Conservation (phyloP, 352 stramenopile genomes). For the Globisporangium radiosum region DNA sequence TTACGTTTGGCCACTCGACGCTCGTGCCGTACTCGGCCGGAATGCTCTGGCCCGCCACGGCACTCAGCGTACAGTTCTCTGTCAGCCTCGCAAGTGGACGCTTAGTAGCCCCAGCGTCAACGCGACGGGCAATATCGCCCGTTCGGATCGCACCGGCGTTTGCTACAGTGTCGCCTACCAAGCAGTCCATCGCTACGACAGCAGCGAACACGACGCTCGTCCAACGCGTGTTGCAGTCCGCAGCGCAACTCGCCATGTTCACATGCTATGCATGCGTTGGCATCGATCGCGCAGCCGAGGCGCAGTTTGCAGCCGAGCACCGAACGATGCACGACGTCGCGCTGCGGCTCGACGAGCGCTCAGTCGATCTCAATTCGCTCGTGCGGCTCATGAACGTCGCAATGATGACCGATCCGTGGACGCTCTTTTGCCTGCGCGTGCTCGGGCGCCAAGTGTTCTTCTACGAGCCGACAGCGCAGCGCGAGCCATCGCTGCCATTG, state of each 20-base stretch:
- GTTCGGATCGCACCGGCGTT: background rate
- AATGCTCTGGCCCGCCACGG: slow-evolving; percentile 3
- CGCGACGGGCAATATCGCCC: background rate
- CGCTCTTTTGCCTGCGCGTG: slow-evolving; percentile 17
- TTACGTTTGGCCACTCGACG: slow-evolving; percentile 15
- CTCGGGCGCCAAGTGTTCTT: slow-evolving; percentile 25
- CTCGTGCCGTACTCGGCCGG: slow-evolving; percentile 9
- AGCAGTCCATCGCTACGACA: background rate
- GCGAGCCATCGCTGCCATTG: too few species aligned
- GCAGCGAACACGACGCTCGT: background rate
- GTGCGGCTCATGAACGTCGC: slow-evolving; percentile 25
- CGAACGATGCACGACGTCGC: slow-evolving; percentile 5
- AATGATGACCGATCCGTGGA: slow-evolving; percentile 22
- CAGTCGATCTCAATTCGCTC: slow-evolving; percentile 18
- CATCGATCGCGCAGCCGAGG: slow-evolving; percentile 2
- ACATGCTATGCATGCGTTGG: slow-evolving; percentile 1
- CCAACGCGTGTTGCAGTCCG: too few species aligned
- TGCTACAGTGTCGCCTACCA: background rate
- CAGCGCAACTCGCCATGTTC: background rate
- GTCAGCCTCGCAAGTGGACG: background rate
- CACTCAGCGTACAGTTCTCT: background rate
- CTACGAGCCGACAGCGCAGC: slow-evolving; percentile 13
- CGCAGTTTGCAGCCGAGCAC: slow-evolving; percentile 1
- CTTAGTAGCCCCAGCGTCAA: slow-evolving; percentile 5
- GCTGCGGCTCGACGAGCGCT: slow-evolving; percentile 16